phyloP scores from a whole-genome alignment of 1,139 yeast species.

The Martiniozyma asiatica region DNA sequence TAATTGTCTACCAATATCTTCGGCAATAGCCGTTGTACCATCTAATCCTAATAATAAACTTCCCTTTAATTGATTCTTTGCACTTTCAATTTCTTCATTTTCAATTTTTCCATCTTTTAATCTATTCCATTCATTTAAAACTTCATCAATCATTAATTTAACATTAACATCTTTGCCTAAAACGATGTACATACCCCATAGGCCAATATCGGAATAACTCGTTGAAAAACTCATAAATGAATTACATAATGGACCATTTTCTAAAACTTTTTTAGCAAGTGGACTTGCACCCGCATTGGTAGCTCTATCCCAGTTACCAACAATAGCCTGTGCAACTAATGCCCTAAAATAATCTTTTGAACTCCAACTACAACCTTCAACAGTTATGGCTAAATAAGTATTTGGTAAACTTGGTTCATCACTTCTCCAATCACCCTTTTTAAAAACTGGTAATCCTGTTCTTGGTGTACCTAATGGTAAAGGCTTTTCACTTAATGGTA shows the following conservation, averaged over 20 bases:
- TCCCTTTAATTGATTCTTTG: conserved; percentile 91
- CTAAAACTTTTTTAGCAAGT: conserved; percentile 55
- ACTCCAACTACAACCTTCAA: conserved; percentile 98
- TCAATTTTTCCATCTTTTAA: conserved; percentile 64
- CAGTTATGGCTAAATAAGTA: conserved; percentile 85
- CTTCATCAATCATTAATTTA: conserved; percentile 56
- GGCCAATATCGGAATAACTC: conserved; percentile 92
- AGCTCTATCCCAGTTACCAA: conserved; percentile 96
- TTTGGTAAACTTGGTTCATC: conserved; percentile 77
- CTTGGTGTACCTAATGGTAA: conserved; percentile 65
- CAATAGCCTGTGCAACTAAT: conserved; percentile 88
- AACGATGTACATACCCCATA: conserved; percentile 92
- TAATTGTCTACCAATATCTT: conserved; percentile 93
- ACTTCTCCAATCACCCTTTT: conserved; percentile 77
- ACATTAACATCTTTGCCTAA: conserved; percentile 65
- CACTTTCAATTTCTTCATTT: conserved; percentile 82
- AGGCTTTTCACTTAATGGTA: conserved; percentile 52
- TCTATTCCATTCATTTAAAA: conserved; percentile 81
- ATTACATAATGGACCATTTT: conserved; percentile 67
- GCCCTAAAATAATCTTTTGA: conserved; percentile 94
- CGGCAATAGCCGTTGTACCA: conserved; percentile 93
- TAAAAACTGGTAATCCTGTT: conserved; percentile 68
- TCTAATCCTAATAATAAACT: conserved; percentile 79
- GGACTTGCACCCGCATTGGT: conserved; percentile 73
- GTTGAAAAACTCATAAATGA: conserved; percentile 95